These are phyloP conservation scores for Solanum megistacrolobum DNA, from an alignment of 257 asterid genomes.

Conservation along the genomic window DNA sequence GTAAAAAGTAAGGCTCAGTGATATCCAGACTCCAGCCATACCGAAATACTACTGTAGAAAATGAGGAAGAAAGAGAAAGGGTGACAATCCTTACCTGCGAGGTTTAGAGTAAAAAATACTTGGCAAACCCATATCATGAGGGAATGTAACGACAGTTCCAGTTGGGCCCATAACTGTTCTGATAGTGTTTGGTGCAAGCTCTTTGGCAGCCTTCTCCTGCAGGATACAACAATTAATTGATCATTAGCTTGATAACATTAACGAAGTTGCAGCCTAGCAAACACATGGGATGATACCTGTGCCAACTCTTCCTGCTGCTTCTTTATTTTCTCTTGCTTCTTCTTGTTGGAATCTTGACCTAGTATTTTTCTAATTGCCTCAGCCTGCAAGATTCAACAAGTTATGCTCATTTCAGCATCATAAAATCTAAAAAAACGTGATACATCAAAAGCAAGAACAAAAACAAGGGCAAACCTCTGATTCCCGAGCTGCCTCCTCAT, in stretches of 20 bases:
- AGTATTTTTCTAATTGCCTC: constrained; percentile 82
- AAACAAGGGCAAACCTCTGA: constrained; percentile 20
- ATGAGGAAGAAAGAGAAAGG: neutral
- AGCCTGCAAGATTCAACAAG: constrained; percentile 13
- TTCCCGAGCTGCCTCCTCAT: constrained; percentile 34
- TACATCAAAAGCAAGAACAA: neutral
- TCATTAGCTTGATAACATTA: neutral
- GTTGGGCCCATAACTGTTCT: constrained; percentile 71
- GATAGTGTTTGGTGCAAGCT: constrained; percentile 61
- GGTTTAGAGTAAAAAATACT: constrained; percentile 44
- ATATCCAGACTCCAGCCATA: neutral
- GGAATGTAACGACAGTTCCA: constrained; percentile 75
- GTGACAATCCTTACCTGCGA: constrained; percentile 27
- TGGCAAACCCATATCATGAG: constrained; percentile 73
- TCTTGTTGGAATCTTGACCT: constrained; percentile 90
- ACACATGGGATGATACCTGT: constrained; percentile 43
- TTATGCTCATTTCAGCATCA: neutral
- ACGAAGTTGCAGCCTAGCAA: neutral
- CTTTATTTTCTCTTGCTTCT: constrained; percentile 78
- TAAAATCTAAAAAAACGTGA: neutral
- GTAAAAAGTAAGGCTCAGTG: neutral
- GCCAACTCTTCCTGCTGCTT: constrained; percentile 87
- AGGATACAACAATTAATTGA: neutral
- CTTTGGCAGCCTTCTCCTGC: constrained; percentile 65
- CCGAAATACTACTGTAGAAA: neutral